Evolutionary conservation across 116 monocot genomes (phyloP), one percentile per base, ranked within the genome.

Genomic region (Dioscorea cayenensis): DNA sequence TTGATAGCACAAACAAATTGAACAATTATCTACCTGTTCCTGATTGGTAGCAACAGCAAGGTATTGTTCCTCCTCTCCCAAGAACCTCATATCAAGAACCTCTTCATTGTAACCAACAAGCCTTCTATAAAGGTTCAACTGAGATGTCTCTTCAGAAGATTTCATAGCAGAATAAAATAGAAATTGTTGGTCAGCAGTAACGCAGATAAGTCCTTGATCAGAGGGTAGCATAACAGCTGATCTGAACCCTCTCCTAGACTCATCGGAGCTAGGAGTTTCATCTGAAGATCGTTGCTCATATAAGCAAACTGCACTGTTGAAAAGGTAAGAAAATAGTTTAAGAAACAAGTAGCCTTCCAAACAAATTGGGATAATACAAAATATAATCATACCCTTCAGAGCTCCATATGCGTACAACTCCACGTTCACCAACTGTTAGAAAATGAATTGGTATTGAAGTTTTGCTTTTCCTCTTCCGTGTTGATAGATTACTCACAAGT

Each of bases 31-130:
- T 78, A 92, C 95, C 92, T 96, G 86, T 69, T 96, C 92, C 76
- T 85, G 76, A 77, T 92, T 90, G 66, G 93, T 92, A 61, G 93
- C 96, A 55, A 96, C 90, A 68, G 92, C 96, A 69, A 96, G 84
- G 81, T 83, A 86, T 71, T 86, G 73, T 64, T 92, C 96, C 17
- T 96, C 93, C 19, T 90, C 90, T 65, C 84, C 90, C 35, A 96
- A 71, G 79, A 96, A 96, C 55, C 76, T 87, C 83, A 96, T 68
- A 72, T 96, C 96, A 69, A 96, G 87, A 78, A 96, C 90, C 68
- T 96, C 92, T 69, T 90, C 96, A 74, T 88, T 92, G 51, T 96
- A 83, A 23, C 92, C 96, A 35, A 96, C 78, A 66, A 96, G 87
- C 20, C 96, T 80, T 76, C 75, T 87, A 49, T 86, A 79, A 49